Conservation (phyloP, 768 basidiomycete species). For the Lactifluus rugatus region DNA sequence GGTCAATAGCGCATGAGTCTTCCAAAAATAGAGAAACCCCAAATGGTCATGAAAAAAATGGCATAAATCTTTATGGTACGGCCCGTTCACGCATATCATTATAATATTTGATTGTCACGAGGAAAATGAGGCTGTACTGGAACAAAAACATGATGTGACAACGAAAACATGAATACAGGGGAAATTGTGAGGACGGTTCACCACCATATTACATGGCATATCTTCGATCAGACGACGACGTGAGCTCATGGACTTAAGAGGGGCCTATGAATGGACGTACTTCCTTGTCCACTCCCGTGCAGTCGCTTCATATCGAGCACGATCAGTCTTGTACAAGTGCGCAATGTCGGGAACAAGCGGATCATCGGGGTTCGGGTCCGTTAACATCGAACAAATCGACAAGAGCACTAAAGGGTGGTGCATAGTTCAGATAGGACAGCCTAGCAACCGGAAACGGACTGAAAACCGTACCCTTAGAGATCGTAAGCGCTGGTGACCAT, state of each 20-base stretch:
- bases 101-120: conserved; percentile 17
- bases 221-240: conserved; percentile 7
- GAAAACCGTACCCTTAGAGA: conserved; percentile 77
- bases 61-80: neutral
- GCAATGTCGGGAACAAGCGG: conserved; percentile 98
- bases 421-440: neutral
- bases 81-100: conserved; percentile 2
- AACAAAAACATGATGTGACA: conserved; percentile 15
- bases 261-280: conserved; percentile 38
- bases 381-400: conserved; percentile 98
- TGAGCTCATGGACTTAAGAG: neutral
- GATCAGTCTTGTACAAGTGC: conserved; percentile 98
- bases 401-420: conserved; percentile 56
- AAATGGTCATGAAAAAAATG: neutral
- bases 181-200: conserved; percentile 4
- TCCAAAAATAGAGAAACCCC: neutral
- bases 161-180: conserved; percentile 18
- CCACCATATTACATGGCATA: conserved; percentile 19
- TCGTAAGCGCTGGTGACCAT: conserved; percentile 98
- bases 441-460: neutral
- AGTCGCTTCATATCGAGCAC: conserved; percentile 92
- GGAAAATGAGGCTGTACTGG: conserved; percentile 7
- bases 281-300: conserved; percentile 99
- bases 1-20: neutral
- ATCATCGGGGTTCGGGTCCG: conserved; percentile 98